Evolutionary conservation across 305 asterid species (phyloP).

Genomic region (Fraxinus latifolia): DNA sequence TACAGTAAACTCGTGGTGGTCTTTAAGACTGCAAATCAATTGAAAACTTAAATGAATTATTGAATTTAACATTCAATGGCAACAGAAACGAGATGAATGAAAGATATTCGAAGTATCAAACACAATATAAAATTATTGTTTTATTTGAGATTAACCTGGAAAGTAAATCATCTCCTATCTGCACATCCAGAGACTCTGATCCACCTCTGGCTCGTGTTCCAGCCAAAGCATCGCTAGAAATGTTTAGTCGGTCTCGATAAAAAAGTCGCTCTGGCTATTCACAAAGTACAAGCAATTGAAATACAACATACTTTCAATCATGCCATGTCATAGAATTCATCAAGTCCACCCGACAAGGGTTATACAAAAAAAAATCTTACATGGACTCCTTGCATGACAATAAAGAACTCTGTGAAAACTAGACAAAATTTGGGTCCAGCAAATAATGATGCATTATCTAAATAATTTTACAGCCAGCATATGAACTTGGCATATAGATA

Average conservation of each 20-base stretch:
- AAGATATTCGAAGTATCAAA: not conserved
- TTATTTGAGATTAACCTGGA: constrained; percentile 54
- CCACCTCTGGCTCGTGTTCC: constrained; percentile 89
- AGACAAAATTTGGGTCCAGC: constrained; percentile 6
- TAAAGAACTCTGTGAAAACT: constrained; percentile 8
- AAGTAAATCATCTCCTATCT: constrained; percentile 81
- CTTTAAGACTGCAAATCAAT: constrained; percentile 61
- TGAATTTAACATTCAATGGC: not conserved
- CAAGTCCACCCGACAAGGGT: not conserved
- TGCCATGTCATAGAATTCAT: constrained; percentile 1
- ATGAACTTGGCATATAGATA: not conserved
- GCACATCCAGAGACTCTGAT: constrained; percentile 66
- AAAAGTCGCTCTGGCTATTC: constrained; percentile 86
- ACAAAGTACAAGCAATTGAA: constrained; percentile 19
- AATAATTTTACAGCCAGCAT: not conserved
- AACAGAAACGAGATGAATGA: not conserved
- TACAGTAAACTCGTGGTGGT: constrained; percentile 79
- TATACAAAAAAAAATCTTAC: not conserved
- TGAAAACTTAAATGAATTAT: not conserved
- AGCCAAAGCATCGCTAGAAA: constrained; percentile 92
- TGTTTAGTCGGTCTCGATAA: constrained; percentile 58
- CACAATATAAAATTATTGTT: not conserved
- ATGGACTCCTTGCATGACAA: not conserved
- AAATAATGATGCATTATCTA: not conserved
- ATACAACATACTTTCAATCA: constrained; percentile 1